phyloP scores from a whole-genome alignment of 106 monocot species.

The Dioscorea alata region DNA sequence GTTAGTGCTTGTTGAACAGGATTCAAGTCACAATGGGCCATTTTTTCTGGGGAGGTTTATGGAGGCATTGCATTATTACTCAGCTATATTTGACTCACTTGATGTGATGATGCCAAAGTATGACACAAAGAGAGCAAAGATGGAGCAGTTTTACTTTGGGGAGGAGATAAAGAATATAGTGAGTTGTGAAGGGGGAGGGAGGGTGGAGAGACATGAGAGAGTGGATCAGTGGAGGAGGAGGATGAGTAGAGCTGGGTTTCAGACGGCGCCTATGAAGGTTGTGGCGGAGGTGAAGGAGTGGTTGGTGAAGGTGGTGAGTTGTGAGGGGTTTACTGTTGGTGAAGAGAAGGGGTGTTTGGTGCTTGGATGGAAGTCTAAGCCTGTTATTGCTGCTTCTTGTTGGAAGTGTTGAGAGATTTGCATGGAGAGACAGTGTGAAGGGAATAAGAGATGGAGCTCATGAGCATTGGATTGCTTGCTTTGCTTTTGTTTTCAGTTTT shows the following conservation, averaged over 20 bases:
- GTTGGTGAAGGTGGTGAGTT: not conserved
- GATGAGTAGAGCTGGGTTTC: not conserved
- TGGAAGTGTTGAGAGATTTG: not conserved
- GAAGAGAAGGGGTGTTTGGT: not conserved
- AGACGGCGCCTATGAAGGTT: not conserved
- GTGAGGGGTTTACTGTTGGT: not conserved
- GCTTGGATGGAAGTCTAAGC: not conserved
- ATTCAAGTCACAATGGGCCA: constrained; percentile 9
- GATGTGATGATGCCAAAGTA: not conserved
- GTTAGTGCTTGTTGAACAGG: constrained; percentile 13
- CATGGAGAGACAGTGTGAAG: too few species aligned
- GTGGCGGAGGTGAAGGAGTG: not conserved
- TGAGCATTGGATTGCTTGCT: not conserved
- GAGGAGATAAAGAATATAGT: constrained; percentile 1
- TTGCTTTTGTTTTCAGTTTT: too few species aligned
- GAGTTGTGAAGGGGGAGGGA: not conserved
- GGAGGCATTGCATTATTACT: constrained; percentile 14
- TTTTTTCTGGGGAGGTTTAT: constrained; percentile 5
- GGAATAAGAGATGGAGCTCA: too few species aligned
- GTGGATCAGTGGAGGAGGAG: constrained; percentile 1
- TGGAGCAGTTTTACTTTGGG: constrained; percentile 1
- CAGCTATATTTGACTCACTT: constrained; percentile 7
- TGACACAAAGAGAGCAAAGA: not conserved
- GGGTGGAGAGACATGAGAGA: constrained; percentile 1
- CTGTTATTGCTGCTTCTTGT: not conserved